Percentiles rank a stretch among this genome's conserved stretches.
Conservation (phyloP, 495 filamentous ascomycete genomes). For the Aspergillus leporis region DNA sequence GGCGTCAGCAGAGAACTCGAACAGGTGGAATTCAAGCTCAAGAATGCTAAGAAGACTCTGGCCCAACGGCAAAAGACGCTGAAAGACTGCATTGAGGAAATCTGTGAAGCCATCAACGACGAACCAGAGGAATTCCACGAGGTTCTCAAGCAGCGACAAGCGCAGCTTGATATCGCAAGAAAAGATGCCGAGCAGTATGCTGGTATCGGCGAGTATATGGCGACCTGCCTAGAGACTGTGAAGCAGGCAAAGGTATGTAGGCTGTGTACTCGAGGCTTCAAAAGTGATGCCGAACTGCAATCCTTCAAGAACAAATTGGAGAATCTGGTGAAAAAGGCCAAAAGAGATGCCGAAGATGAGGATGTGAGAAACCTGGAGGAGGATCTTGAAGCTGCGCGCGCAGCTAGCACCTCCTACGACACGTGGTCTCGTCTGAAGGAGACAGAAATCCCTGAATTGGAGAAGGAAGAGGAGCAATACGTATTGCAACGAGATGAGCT, state of each 20-base stretch:
- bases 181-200: conserved; percentile 63
- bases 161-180: conserved; percentile 58
- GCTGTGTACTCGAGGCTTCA: conserved; percentile 67
- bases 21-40: conserved; percentile 77
- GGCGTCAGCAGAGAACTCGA: conserved; percentile 69
- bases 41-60: conserved; percentile 57
- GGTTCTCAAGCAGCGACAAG: conserved; percentile 56
- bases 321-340: conserved; percentile 55
- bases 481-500: conserved; percentile 58
- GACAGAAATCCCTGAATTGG: conserved; percentile 68
- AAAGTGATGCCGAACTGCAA: conserved; percentile 56
- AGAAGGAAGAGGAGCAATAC: conserved; percentile 58
- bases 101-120: conserved; percentile 50
- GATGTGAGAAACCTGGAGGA: conserved; percentile 53
- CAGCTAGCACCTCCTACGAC: conserved; percentile 67
- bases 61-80: conserved; percentile 65
- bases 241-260: conserved; percentile 65
- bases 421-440: conserved; percentile 66
- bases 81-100: conserved; percentile 53
- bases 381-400: conserved; percentile 56
- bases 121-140: conserved; percentile 56
- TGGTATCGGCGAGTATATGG: conserved; percentile 64
- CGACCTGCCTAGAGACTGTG: conserved; percentile 56
- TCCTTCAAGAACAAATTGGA: conserved; percentile 62
- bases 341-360: conserved; percentile 52